Evolutionary conservation across 1,139 yeast species (phyloP), one percentile per base, ranked within the genome.

Genomic region (Scheffersomyces cryptocercus): DNA sequence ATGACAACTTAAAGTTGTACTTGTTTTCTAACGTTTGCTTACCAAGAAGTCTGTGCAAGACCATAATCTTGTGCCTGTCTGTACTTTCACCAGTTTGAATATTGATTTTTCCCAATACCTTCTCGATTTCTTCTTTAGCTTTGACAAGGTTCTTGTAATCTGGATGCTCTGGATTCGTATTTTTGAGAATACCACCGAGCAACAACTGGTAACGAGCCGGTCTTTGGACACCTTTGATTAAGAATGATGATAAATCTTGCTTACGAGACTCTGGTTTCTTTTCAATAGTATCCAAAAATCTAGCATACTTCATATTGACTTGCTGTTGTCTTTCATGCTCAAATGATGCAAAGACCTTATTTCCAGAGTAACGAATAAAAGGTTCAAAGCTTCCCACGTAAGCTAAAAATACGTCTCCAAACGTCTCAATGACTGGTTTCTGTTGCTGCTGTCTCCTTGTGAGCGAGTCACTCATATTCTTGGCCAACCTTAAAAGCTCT

Each of bases 281-380:
- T 54, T 88, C 95, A 20, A 91, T 87, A 48, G 95, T 97, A 58
- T 89, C 97, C 46, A 93, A 88, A 63, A 93, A 93, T 58, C 95
- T 75, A 16, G 96, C 93, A 70, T 93, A 93, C 49, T 88, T 80
- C 46, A 95, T 85, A 63, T 95, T 93, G 28, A 86, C 88, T 47
- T 89, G 85, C 64, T 90, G 89, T 61, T 93, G 99, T 41, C 97
- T 79, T 67, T 93, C 99, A 67, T 90, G 90, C 64, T 93, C 96
- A 66, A 89, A 90, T 63, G 90, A 89, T 10, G 97, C 98, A 68
- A 89, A 90, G 42, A 93, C 90, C 62, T 95, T 95, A 46, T 93
- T 90, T n/a, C 97, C 97, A 47, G 96, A 95, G 62, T 93, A 93
- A 39, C 86, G 79, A 41, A 93, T 85, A 65, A 91, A 93, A 3